Evolutionary conservation across 2,329 filamentous ascomycete genomes (phyloP).

Genomic region (Ascochyta pisi): DNA sequence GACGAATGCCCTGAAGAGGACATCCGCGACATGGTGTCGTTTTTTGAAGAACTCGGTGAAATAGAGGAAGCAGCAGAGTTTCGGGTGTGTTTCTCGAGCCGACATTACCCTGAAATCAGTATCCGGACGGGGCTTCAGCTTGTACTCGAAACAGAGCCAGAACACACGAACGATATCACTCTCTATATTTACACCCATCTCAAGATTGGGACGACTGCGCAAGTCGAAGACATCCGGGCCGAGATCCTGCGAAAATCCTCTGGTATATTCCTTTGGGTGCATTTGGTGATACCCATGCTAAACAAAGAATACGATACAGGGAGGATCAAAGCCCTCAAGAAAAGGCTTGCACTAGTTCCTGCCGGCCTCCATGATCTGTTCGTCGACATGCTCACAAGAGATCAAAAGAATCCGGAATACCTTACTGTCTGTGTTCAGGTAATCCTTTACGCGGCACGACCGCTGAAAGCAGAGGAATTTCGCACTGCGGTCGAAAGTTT

Average conservation of each 20-base stretch:
- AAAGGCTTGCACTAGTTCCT: conserved; percentile 39
- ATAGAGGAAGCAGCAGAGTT: conserved; percentile 13
- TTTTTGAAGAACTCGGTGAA: conserved; percentile 52
- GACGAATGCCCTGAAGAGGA: conserved; percentile 58
- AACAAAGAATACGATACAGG: conserved; percentile 51
- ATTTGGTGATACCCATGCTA: conserved; percentile 48
- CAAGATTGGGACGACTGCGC: conserved; percentile 28
- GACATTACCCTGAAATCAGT: conserved; percentile 57
- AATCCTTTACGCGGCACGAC: conserved; percentile 26
- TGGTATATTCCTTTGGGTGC: conserved; percentile 55
- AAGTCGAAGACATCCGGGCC: conserved; percentile 29
- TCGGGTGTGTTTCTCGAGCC: conserved; percentile 21
- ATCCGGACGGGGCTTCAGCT: conserved; percentile 38
- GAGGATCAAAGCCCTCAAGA: conserved; percentile 36
- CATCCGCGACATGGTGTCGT: conserved; percentile 53
- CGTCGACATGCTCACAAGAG: conserved; percentile 51
- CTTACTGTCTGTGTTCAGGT: conserved; percentile 27
- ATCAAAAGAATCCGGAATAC: conserved; percentile 36
- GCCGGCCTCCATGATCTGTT: conserved; percentile 58
- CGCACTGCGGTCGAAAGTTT: conserved; percentile 6
- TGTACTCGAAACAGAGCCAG: conserved; percentile 47
- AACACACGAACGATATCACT: conserved; percentile 48
- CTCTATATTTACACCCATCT: conserved; percentile 31
- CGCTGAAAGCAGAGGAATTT: conserved; percentile 24
- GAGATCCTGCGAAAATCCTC: conserved; percentile 49